phyloP scores from a whole-genome alignment of 805 yeast species.

The Kazachstania taianensis region DNA sequence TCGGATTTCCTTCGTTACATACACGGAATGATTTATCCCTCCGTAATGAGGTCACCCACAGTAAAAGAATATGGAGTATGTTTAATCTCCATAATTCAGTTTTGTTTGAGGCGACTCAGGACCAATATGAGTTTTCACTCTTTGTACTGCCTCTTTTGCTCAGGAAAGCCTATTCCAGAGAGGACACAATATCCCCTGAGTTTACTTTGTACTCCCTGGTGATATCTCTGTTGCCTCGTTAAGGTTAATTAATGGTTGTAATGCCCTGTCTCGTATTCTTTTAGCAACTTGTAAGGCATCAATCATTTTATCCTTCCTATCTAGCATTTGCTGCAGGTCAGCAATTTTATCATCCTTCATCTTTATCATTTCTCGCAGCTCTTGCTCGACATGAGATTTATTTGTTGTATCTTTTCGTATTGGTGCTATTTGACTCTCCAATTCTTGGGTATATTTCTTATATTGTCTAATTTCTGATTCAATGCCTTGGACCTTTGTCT shows the following conservation, averaged over 20 bases:
- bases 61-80: too few relatives aligned
- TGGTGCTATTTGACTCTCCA: conserved; percentile 11
- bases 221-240: too few relatives aligned
- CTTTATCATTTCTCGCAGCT: not conserved
- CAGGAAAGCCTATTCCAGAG: too few relatives aligned
- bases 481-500: conserved; percentile 20
- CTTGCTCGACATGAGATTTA: not conserved
- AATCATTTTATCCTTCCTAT: conserved; percentile 71
- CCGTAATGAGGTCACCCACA: too few relatives aligned
- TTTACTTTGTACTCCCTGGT: too few relatives aligned
- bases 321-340: conserved; percentile 50
- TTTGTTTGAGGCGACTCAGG: too few relatives aligned
- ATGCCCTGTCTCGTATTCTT: conserved; percentile 39
- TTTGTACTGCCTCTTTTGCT: too few relatives aligned
- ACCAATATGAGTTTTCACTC: too few relatives aligned
- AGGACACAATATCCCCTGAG: too few relatives aligned
- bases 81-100: too few relatives aligned
- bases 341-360: conserved; percentile 36
- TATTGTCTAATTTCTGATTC: conserved; percentile 27
- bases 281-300: conserved; percentile 60
- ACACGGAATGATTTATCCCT: too few relatives aligned
- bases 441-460: conserved; percentile 12
- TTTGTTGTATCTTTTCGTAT: not conserved
- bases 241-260: conserved; percentile 5
- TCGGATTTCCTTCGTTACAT: too few relatives aligned